Base-by-base conservation (phyloP, 805 yeast genomes). In the Cyberlindnera suaveolens region DNA sequence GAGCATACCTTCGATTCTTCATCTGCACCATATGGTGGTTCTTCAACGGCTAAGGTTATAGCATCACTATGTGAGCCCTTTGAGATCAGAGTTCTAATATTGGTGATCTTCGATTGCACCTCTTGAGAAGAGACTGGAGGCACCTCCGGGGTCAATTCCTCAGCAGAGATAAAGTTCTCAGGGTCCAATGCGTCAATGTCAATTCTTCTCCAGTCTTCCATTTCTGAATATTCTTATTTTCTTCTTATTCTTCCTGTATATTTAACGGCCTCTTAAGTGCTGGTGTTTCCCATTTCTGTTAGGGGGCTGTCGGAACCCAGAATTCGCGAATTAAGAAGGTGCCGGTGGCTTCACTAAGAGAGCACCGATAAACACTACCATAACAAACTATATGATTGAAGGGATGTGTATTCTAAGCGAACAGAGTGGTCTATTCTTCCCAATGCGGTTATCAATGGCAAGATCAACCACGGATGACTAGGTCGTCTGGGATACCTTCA, bases 171-270 rank as follows among this genome's bases (percentile, higher is more conserved):
- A 15, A 68, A 69, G 53, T 75, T 76, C 38, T 90, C 96, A 4
- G 95, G 85, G 59, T 90, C 96, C 51, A 80, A 80, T 15, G 88
- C 85, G 64, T 93, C 98, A 42, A 93, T 81, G 63, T 93, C 96
- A 54, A 91, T 87, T 74, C 93, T 80, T 76, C 99, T 84, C 95
- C 95, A 85, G 60, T 83, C 89, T 47, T 77, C 81, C 78, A 78
- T 77, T 23, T 23, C 11, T 23, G 11, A 23, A 23, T 23, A 23
- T 23, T 32, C 45, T 32, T 36, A 2, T 26, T 5, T 19, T 19
- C 23, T 19, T 19, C 6, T 19, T 19, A 5, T 19, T 19, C 23
- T 6, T 29, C 30, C 31, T 35, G 27, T 14, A 27, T 15, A 2
- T 9, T 23, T 3, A 23, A 23, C 11, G 31, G 23, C n/a, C 10